Evolutionary conservation across 2,329 filamentous ascomycete species (phyloP).

Genomic region (Davidsoniella virescens): DNA sequence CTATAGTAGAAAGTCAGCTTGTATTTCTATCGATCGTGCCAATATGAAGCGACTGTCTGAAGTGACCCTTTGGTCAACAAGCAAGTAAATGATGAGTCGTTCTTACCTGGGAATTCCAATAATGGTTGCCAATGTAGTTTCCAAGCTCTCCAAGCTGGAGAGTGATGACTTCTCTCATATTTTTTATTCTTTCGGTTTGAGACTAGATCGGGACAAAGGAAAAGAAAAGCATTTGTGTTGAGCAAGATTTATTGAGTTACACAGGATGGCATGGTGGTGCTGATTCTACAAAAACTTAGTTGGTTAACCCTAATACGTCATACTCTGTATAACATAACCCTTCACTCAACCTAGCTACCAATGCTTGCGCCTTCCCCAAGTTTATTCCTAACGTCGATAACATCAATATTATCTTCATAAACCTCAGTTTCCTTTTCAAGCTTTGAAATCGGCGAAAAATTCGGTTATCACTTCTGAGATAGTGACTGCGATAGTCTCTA

Average conservation of each 20-base stretch:
- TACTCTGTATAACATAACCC: too few relatives aligned
- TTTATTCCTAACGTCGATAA: not conserved
- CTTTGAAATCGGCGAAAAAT: not conserved
- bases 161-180: constrained; percentile 58
- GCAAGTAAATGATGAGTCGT: too few relatives aligned
- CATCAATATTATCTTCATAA: not conserved
- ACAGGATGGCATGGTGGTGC: not conserved
- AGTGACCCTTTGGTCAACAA: not conserved
- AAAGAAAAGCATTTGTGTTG: not conserved
- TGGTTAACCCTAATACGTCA: too few relatives aligned
- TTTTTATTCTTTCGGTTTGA: not conserved
- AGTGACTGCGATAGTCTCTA: not conserved
- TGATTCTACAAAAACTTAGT: not conserved
- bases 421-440: not conserved
- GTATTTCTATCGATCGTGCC: too few relatives aligned
- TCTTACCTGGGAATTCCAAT: constrained; percentile 81
- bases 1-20: constrained; percentile 25
- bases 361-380: too few relatives aligned
- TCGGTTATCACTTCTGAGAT: not conserved
- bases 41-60: too few relatives aligned
- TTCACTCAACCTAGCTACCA: too few relatives aligned
- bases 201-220: too few relatives aligned
- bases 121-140: constrained; percentile 89
- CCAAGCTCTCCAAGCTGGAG: constrained; percentile 84
- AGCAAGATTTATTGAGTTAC: not conserved